These are phyloP conservation scores for Podaxis pistillaris DNA, from an alignment of 768 basidiomycete species.

Conservation along the genomic window DNA sequence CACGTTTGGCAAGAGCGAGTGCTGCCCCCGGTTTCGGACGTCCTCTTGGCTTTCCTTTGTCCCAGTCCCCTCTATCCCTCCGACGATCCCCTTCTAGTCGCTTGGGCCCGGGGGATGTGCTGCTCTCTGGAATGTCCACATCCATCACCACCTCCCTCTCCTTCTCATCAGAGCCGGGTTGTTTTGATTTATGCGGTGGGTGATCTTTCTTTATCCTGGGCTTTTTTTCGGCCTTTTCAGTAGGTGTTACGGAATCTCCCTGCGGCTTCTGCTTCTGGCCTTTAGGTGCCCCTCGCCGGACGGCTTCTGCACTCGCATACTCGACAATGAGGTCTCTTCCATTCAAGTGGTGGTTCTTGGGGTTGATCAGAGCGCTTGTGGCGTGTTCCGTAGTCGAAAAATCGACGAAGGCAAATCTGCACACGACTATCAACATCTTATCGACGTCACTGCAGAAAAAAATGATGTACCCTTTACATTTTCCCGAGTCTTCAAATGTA, in stretches of 20 bases:
- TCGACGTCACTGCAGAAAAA: not conserved
- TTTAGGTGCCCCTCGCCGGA: constrained; percentile 72
- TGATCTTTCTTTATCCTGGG: constrained; percentile 2
- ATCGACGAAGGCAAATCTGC: constrained; percentile 92
- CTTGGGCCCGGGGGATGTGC: not conserved
- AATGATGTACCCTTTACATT: constrained; percentile 87
- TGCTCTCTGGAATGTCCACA: not conserved
- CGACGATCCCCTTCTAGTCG: not conserved
- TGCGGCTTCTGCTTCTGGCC: constrained; percentile 17
- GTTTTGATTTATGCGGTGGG: not conserved
- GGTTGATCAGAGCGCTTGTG: constrained; percentile 77
- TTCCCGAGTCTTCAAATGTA: constrained; percentile 93
- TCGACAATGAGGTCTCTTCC: constrained; percentile 86
- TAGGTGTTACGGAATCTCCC: constrained; percentile 17
- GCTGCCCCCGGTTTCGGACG: constrained; percentile 79
- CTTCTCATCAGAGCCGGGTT: constrained; percentile 7
- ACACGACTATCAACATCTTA: not conserved
- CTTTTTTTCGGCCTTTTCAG: constrained; percentile 8
- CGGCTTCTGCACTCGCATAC: constrained; percentile 87
- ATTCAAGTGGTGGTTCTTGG: constrained; percentile 79
- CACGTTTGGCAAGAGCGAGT: constrained; percentile 72
- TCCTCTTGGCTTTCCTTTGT: constrained; percentile 36
- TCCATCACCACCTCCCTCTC: constrained; percentile 13
- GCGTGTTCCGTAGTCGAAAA: constrained; percentile 79
- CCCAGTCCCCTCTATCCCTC: constrained; percentile 13